A percentile compares a stretch with the other conserved stretches of the same genome.
Conservation (phyloP, 2,329 filamentous ascomycete genomes). For the Chlorencoelia australis region DNA sequence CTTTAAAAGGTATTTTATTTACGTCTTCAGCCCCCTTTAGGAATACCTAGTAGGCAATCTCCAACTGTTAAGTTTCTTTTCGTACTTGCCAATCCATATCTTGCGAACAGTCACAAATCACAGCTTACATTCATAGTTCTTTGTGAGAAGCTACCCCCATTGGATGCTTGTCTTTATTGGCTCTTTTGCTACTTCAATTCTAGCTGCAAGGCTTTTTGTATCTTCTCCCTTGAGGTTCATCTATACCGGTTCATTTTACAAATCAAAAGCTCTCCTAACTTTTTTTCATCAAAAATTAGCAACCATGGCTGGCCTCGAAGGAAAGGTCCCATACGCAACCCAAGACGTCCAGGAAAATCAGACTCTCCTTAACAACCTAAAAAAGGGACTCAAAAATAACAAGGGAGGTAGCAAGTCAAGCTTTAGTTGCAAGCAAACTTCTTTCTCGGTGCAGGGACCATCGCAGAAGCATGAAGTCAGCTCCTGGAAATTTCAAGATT, state of each 20-base stretch:
- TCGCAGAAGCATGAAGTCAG: slow-evolving; percentile 59
- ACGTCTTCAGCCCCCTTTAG: too few relatives aligned
- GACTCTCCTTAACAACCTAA: slow-evolving; percentile 37
- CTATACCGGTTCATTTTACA: too few relatives aligned
- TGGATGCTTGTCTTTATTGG: not conserved
- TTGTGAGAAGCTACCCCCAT: not conserved
- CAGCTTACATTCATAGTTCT: not conserved
- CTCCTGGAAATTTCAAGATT: slow-evolving; percentile 90
- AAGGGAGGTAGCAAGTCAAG: slow-evolving; percentile 44
- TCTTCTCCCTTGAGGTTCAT: too few relatives aligned
- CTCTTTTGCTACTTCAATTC: too few relatives aligned
- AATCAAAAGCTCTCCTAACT: not conserved
- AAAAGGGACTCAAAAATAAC: slow-evolving; percentile 44
- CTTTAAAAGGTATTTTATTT: too few relatives aligned
- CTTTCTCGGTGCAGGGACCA: slow-evolving; percentile 56
- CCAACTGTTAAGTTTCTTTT: too few relatives aligned
- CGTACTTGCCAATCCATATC: too few relatives aligned
- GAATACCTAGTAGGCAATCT: too few relatives aligned
- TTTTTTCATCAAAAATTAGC: slow-evolving; percentile 4
- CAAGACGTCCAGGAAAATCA: slow-evolving; percentile 63
- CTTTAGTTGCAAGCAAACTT: slow-evolving; percentile 72
- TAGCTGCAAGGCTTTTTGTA: not conserved
- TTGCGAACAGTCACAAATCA: too few relatives aligned
- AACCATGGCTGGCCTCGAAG: slow-evolving; percentile 42
- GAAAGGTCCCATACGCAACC: slow-evolving; percentile 48